Percentiles rank a stretch among this genome's conserved stretches.
These are phyloP conservation scores for Rhododendron griersonianum DNA, from an alignment of 148 eudicot species.

Conservation along the genomic window DNA sequence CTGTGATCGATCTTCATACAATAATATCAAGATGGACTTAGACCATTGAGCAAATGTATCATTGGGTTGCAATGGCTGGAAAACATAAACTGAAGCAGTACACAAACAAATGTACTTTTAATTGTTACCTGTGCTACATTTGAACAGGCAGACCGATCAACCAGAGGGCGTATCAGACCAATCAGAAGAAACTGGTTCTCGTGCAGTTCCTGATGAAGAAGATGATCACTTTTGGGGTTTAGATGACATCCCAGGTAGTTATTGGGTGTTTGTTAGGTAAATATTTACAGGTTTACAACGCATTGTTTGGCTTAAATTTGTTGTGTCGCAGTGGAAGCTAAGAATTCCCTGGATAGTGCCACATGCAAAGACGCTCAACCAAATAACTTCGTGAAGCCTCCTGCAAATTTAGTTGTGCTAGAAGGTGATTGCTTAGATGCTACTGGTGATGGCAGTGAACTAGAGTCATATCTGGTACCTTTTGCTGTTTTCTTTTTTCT, in stretches of 20 bases:
- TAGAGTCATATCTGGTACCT: slow-evolving; percentile 83
- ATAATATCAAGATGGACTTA: background rate
- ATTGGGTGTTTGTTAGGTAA: background rate
- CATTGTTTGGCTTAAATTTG: slow-evolving; percentile 12
- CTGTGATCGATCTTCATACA: background rate
- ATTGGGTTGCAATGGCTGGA: background rate
- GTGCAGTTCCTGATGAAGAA: slow-evolving; percentile 41
- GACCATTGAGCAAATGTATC: background rate
- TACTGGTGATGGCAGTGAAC: slow-evolving; percentile 69
- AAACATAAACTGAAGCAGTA: background rate
- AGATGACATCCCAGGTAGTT: slow-evolving; percentile 79
- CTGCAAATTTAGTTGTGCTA: slow-evolving; percentile 83
- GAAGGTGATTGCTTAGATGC: slow-evolving; percentile 95
- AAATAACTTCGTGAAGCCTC: slow-evolving; percentile 61
- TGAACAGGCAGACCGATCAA: slow-evolving; percentile 50
- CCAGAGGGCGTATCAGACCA: slow-evolving; percentile 40
- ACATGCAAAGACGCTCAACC: slow-evolving; percentile 37
- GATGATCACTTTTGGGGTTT: slow-evolving; percentile 68
- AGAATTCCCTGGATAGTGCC: slow-evolving; percentile 49
- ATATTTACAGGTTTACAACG: background rate
- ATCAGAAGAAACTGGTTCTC: slow-evolving; percentile 47
- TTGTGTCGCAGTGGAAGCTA: slow-evolving; percentile 58
- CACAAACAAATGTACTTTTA: background rate
- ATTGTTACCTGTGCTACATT: background rate
- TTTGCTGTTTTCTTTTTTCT: background rate